Conservation (phyloP, 345 rosid species). For the Psidium guajava region DNA sequence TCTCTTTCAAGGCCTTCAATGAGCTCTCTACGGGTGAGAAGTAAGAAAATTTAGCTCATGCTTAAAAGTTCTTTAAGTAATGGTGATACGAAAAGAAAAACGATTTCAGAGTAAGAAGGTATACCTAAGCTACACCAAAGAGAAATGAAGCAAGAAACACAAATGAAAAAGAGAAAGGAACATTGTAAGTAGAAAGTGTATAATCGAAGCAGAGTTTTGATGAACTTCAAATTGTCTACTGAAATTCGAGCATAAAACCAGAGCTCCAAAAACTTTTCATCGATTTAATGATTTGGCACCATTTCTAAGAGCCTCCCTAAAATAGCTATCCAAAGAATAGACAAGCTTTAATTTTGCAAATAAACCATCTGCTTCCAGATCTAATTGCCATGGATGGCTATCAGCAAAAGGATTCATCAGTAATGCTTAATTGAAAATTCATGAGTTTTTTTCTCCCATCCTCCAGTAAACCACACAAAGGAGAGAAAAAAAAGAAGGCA, state of each 20-base stretch:
- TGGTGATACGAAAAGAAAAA: neutral
- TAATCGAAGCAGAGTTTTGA: neutral
- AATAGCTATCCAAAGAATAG: neutral
- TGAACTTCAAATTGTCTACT: neutral
- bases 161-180: neutral
- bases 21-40: slow-evolving; percentile 36
- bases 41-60: neutral
- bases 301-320: neutral
- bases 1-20: slow-evolving; percentile 61
- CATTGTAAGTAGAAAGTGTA: neutral
- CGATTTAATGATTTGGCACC: neutral
- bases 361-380: neutral
- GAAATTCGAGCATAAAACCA: neutral
- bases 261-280: neutral
- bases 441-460: neutral
- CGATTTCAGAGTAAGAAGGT: neutral
- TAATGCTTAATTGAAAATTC: neutral
- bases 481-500: neutral
- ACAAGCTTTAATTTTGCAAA: neutral
- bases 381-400: neutral
- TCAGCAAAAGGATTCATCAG: neutral
- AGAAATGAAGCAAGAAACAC: neutral
- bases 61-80: neutral
- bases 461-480: neutral
- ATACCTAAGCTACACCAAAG: neutral